These are phyloP conservation scores for Hordeum vulgare DNA, from an alignment of 176 grass and related monocot genomes.

Conservation along the genomic window MorexV3_pseudomolecules_assembly NC_058518.1:91694421-91694920, in stretches of 20 bases:
- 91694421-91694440: background rate
- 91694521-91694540: background rate
- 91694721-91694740: conserved; percentile 84
- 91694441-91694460: background rate
- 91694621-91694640: background rate
- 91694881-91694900: conserved; percentile 68
- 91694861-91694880: conserved; percentile 55
- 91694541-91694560: background rate
- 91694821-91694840: background rate
- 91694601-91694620: background rate
- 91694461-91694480: background rate
- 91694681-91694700: background rate
- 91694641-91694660: background rate
- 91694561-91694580: background rate
- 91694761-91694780: conserved; percentile 68
- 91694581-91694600: background rate
- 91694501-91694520: background rate
- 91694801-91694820: background rate
- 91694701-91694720: conserved; percentile 62
- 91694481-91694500: background rate
- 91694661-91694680: background rate
- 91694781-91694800: background rate
- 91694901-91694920: conserved; percentile 66
- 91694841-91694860: background rate
- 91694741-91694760: conserved; percentile 78